These are phyloP conservation scores for Torrubiellomyces zombiae DNA, from an alignment of 2,329 filamentous ascomycete genomes.

Conservation along the genomic window DNA sequence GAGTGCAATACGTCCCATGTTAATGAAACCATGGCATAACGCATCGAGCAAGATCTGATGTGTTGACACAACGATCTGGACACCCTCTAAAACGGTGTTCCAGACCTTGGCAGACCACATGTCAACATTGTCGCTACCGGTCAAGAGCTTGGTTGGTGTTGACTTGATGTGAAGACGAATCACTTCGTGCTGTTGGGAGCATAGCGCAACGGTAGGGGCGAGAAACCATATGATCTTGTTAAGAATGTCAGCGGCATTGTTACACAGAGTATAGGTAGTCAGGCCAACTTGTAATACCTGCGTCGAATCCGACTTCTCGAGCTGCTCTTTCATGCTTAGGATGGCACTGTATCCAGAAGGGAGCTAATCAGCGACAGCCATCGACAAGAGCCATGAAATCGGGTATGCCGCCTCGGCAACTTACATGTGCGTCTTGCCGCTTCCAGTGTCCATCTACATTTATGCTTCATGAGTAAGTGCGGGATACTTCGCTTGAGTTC, in stretches of 20 bases:
- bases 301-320: constrained; percentile 32
- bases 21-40: constrained; percentile 57
- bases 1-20: constrained; percentile 44
- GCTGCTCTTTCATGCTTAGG: constrained; percentile 47
- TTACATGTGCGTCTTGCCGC: constrained; percentile 64
- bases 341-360: constrained; percentile 35
- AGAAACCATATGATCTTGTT: constrained; percentile 52
- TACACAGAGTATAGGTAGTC: background rate
- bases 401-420: constrained; percentile 12
- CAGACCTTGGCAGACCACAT: constrained; percentile 56
- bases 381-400: too few relatives aligned
- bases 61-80: constrained; percentile 62
- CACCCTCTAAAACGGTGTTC: constrained; percentile 46
- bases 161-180: constrained; percentile 43
- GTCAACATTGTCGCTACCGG: constrained; percentile 52
- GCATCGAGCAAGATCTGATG: constrained; percentile 61
- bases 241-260: background rate
- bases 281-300: constrained; percentile 29
- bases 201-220: constrained; percentile 51
- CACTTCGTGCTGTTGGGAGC: constrained; percentile 46
- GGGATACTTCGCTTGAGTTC: background rate
- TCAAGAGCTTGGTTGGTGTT: constrained; percentile 44
- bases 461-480: constrained; percentile 1
- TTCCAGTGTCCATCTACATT: constrained; percentile 73
- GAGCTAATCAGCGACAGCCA: too few relatives aligned